Base-by-base conservation (phyloP, 2,329 filamentous ascomycete species). In the Aspergillus fischeri region DNA sequence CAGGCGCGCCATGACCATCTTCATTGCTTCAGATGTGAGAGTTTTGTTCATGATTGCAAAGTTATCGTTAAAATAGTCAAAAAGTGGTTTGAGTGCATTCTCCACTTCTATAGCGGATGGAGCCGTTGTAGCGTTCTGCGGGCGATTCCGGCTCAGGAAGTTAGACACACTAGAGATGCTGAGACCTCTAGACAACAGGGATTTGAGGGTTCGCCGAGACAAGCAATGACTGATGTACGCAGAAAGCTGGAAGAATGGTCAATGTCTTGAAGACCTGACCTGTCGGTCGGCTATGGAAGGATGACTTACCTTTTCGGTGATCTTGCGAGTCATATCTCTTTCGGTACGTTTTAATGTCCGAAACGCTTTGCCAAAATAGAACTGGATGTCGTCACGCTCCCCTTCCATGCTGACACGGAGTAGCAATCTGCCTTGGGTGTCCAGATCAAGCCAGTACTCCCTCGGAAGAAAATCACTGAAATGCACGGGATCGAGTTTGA, bases 21-120 rank as follows among this genome's bases (percentile, higher is more conserved):
- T 86, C 93, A 99, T 97, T n/a, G 94, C 95, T 56, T 91, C 88
- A 57, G 92, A 89, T 1, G 94, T 97, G 56, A 99, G 80, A 0
- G 93, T 97, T 74, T 94, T 87, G 77, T 97, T 97, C 92, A 99
- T 96, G 65, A 97, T 96, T 58, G 92, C 91, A 75, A 99, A 99
- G 69, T 99, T 99, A 72, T 97, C 93, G 71, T 99, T 91, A 71
- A 99, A 99, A 73, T 99, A 99, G 54, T 86, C 84, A 71, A 97
- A 94, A 0, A 99, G 82, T 4, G 92, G 89, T 65, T 89, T 87
- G 11, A 99, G 79, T 0, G 91, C 91, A 64, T 88, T 88, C 63
- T 91, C 88, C 21, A 96, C 83, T 58, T 97, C 91, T 6, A 81
- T 82, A 32, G 85, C 83, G 0, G 90, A 88, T 9, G 88, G 80